phyloP scores from a whole-genome alignment of 345 rosid species.

The Heritiera fomes region DNA sequence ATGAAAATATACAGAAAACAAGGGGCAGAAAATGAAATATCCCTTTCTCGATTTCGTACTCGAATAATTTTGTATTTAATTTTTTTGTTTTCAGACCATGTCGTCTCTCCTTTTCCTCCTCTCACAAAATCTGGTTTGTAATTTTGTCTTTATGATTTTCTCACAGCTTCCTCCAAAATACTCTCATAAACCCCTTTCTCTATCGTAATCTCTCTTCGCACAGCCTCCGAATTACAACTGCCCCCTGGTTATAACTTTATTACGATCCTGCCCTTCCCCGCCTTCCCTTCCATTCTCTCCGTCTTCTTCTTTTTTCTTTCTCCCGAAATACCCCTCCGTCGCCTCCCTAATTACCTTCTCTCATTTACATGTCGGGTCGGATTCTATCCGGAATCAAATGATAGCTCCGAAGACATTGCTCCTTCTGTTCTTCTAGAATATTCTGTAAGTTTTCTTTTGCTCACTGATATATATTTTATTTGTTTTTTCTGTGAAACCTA shows the following conservation, averaged over 20 bases:
- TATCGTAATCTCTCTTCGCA: background rate
- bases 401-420: conserved; percentile 4
- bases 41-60: background rate
- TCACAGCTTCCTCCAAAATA: background rate
- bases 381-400: conserved; percentile 20
- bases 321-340: conserved; percentile 32
- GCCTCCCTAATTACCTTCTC: conserved; percentile 20
- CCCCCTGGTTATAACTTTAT: conserved; percentile 30
- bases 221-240: background rate
- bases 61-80: background rate
- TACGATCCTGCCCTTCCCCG: conserved; percentile 39
- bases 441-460: conserved; percentile 29
- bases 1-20: background rate
- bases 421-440: conserved; percentile 25
- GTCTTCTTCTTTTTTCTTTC: background rate
- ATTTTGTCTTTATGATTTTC: conserved; percentile 15
- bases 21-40: background rate
- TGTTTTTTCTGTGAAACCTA: background rate
- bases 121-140: conserved; percentile 10
- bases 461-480: background rate
- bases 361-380: background rate
- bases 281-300: conserved; percentile 24
- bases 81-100: conserved; percentile 15
- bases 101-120: conserved; percentile 6
- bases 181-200: conserved; percentile 18